A percentile compares a stretch with the other conserved stretches of the same genome.
Conservation (phyloP, 75 land plant genomes). For the Ceratopteris richardii region DNA sequence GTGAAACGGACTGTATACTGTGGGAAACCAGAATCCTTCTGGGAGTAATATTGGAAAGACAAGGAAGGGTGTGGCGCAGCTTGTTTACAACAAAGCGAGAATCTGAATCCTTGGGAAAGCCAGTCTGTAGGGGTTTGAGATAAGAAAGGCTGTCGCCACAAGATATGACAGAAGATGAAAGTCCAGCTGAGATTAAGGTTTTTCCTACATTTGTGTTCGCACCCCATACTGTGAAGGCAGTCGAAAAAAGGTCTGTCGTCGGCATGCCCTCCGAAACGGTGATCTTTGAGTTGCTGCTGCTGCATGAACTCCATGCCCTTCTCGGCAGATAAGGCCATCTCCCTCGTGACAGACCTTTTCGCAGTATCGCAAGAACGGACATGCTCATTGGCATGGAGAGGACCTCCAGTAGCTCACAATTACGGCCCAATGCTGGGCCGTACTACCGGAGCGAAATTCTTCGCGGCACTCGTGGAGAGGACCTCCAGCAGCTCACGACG, state of each 20-base stretch:
- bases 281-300: too few relatives aligned
- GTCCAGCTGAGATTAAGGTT: slow-evolving; percentile 87
- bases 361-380: too few relatives aligned
- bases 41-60: slow-evolving; percentile 9
- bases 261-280: neutral
- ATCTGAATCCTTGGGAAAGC: slow-evolving; percentile 85
- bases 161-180: slow-evolving; percentile 40
- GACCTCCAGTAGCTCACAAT: too few relatives aligned
- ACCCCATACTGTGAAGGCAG: slow-evolving; percentile 73
- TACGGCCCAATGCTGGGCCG: too few relatives aligned
- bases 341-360: too few relatives aligned
- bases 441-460: too few relatives aligned
- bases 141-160: slow-evolving; percentile 36
- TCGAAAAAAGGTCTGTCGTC: slow-evolving; percentile 42
- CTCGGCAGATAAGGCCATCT: too few relatives aligned
- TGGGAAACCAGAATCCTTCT: slow-evolving; percentile 37
- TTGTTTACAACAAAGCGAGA: slow-evolving; percentile 56
- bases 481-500: too few relatives aligned
- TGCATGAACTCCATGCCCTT: too few relatives aligned
- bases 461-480: too few relatives aligned
- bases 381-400: too few relatives aligned
- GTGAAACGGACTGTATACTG: slow-evolving; percentile 40
- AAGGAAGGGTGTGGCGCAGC: slow-evolving; percentile 10
- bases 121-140: slow-evolving; percentile 90
- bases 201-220: slow-evolving; percentile 90